Conservation (phyloP, 371 early-diverging fungal species). For the Mucor velutinosus region DNA sequence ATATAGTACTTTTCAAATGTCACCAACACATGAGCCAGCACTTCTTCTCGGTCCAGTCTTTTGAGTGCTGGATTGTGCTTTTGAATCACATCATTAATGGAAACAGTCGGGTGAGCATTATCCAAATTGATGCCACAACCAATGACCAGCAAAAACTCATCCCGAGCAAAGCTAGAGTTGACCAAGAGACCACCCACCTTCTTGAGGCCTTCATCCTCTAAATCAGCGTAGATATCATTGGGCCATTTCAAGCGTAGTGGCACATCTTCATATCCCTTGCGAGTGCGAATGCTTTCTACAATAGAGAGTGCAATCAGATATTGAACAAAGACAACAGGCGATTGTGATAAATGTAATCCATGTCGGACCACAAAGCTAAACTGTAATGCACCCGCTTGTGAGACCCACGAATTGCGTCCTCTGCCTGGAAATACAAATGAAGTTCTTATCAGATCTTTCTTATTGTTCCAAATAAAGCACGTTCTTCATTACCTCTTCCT, state of each 20-base stretch:
- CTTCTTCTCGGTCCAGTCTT: constrained; percentile 63
- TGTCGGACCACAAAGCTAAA: constrained; percentile 79
- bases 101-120: constrained; percentile 81
- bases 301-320: constrained; percentile 86
- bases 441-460: constrained; percentile 11
- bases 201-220: constrained; percentile 47
- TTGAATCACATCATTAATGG: constrained; percentile 77
- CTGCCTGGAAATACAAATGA: constrained; percentile 36
- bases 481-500: constrained; percentile 65
- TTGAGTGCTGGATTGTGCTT: constrained; percentile 43
- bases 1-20: constrained; percentile 73
- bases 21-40: constrained; percentile 72
- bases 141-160: constrained; percentile 74
- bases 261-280: constrained; percentile 71
- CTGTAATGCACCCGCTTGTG: constrained; percentile 84
- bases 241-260: constrained; percentile 93
- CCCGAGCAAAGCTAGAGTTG: constrained; percentile 67
- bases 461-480: not conserved
- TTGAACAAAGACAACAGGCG: constrained; percentile 83
- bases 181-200: constrained; percentile 86
- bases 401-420: constrained; percentile 92
- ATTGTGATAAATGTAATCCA: constrained; percentile 45
- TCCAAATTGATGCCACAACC: constrained; percentile 82
- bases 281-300: constrained; percentile 70
- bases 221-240: constrained; percentile 84